Percentiles rank a stretch among this genome's conserved stretches.
These are phyloP conservation scores for Protomyces lactucae-debilis DNA, from an alignment of 1,139 yeast species.

Conservation along the genomic window DNA sequence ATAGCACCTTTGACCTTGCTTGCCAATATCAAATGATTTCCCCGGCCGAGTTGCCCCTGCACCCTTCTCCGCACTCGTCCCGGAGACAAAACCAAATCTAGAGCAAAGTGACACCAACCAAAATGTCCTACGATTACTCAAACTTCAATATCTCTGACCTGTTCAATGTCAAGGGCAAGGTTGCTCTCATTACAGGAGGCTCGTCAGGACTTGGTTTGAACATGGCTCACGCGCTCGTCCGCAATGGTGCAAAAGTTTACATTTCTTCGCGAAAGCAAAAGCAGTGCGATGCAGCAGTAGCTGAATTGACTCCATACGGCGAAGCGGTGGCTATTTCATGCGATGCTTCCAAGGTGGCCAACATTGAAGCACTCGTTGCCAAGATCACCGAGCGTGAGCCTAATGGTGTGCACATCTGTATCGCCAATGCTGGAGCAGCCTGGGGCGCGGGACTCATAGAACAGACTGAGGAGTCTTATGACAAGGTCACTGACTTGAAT, in stretches of 20 bases:
- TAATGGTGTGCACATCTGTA: constrained; percentile 58
- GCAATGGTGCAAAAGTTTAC: constrained; percentile 60
- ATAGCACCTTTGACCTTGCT: no score
- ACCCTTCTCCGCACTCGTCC: no score
- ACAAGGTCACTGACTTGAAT: constrained; percentile 55
- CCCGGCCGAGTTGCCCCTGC: no score
- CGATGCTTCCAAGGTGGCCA: constrained; percentile 53
- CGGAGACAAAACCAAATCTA: background rate
- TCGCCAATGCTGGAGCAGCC: constrained; percentile 80
- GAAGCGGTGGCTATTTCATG: constrained; percentile 54
- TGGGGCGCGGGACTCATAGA: constrained; percentile 67
- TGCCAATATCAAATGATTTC: no score
- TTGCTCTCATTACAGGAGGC: constrained; percentile 73
- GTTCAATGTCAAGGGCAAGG: constrained; percentile 53
- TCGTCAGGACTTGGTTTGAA: constrained; percentile 68
- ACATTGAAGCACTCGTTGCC: constrained; percentile 48
- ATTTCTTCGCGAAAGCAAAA: constrained; percentile 61
- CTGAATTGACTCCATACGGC: constrained; percentile 47
- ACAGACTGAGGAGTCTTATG: constrained; percentile 60
- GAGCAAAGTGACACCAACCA: background rate
- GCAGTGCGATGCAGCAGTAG: constrained; percentile 60
- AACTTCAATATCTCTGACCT: constrained; percentile 32
- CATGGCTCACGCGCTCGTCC: constrained; percentile 61
- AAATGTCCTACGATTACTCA: background rate
- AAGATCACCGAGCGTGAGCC: constrained; percentile 46